Conservation (phyloP, 176 grass and related monocot species). For the Stipa capillata region DNA sequence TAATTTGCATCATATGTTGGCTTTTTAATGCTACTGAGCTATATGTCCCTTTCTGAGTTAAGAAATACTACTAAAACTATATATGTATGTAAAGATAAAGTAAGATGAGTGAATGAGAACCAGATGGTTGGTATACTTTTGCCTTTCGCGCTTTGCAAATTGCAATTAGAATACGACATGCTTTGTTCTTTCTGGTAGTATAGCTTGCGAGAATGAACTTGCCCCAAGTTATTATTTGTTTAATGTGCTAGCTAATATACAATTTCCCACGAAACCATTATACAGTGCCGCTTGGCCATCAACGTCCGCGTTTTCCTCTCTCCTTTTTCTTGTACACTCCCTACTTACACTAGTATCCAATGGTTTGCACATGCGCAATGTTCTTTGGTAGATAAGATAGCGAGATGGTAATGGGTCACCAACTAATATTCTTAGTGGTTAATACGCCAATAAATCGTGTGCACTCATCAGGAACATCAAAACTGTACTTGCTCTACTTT, state of each 20-base stretch:
- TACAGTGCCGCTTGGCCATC: conserved; percentile 17
- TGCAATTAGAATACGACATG: conserved; percentile 13
- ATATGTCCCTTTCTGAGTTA: background rate
- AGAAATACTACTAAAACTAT: background rate
- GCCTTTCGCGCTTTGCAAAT: conserved; percentile 1
- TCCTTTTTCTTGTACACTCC: background rate
- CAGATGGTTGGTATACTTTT: background rate
- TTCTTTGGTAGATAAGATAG: background rate
- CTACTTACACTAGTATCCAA: background rate
- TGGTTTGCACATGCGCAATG: background rate
- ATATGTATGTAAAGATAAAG: background rate
- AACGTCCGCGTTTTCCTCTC: conserved; percentile 2
- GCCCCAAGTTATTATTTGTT: background rate
- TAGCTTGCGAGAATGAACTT: background rate
- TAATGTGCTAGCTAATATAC: background rate
- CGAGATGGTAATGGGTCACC: conserved; percentile 22
- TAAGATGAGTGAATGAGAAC: background rate
- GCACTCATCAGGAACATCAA: background rate
- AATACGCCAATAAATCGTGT: conserved; percentile 14
- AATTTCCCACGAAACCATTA: conserved; percentile 24
- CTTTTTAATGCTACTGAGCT: background rate
- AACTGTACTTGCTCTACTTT: background rate
- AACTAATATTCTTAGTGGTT: background rate
- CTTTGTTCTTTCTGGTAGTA: background rate
- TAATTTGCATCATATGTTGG: background rate